Conservation (phyloP, 108 stramenopile species). For the Pseudonitzschia multiseries region DNA sequence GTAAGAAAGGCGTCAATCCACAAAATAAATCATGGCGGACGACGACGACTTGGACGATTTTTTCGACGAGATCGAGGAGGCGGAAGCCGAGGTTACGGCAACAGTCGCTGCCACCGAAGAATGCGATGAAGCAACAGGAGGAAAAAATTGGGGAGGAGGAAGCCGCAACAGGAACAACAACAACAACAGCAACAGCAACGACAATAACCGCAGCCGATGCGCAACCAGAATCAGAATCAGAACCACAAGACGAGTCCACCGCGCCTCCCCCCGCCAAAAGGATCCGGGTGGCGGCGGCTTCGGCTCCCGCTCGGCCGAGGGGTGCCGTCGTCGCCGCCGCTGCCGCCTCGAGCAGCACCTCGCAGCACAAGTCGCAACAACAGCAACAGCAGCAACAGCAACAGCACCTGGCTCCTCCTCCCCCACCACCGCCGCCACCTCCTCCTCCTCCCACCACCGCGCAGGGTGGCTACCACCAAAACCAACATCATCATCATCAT, state of each 20-base stretch:
- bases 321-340: slow-evolving; percentile 57
- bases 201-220: background rate
- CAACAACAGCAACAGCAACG: slow-evolving; percentile 23
- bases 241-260: background rate
- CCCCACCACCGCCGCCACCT: slow-evolving; percentile 23
- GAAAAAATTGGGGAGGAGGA: background rate
- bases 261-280: slow-evolving; percentile 25
- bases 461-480: background rate
- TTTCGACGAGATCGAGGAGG: slow-evolving; percentile 78
- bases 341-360: slow-evolving; percentile 14
- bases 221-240: background rate
- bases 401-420: background rate
- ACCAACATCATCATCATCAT: too few relatives aligned
- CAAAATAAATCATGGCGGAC: slow-evolving; percentile 44
- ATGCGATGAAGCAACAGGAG: slow-evolving; percentile 4
- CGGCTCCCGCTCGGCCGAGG: slow-evolving; percentile 29
- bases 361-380: background rate
- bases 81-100: slow-evolving; percentile 65
- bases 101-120: slow-evolving; percentile 41
- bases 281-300: slow-evolving; percentile 16
- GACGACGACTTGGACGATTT: slow-evolving; percentile 85
- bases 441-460: slow-evolving; percentile 11
- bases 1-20: too few relatives aligned
- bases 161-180: background rate
- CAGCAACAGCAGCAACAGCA: background rate